Conservation (phyloP, 805 yeast genomes). For the Yueomyces sp. region DNA sequence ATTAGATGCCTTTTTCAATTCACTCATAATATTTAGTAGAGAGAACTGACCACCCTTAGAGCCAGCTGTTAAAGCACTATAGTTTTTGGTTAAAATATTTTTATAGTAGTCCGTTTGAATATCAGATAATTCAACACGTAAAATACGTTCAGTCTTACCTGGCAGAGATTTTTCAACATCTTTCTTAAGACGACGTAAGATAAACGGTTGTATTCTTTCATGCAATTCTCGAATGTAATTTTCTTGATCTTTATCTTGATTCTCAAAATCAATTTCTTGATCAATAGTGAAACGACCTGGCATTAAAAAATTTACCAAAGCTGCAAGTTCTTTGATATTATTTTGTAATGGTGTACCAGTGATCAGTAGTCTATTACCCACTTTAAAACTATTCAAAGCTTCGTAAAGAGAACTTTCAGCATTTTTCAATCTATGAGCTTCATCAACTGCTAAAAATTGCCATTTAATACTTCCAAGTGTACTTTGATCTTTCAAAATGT, state of each 20-base stretch:
- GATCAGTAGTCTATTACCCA: slow-evolving; percentile 71
- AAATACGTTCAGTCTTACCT: slow-evolving; percentile 86
- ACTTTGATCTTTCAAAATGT: slow-evolving; percentile 74
- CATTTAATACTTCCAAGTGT: slow-evolving; percentile 77
- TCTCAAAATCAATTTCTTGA: slow-evolving; percentile 89
- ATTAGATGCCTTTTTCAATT: slow-evolving; percentile 89
- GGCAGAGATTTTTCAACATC: slow-evolving; percentile 97
- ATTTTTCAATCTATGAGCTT: slow-evolving; percentile 92
- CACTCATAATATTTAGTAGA: slow-evolving; percentile 83
- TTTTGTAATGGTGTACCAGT: slow-evolving; percentile 98
- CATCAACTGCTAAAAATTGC: slow-evolving; percentile 97
- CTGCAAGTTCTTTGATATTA: slow-evolving; percentile 89
- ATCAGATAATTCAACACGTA: slow-evolving; percentile 90
- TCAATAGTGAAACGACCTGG: slow-evolving; percentile 87
- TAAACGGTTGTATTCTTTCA: slow-evolving; percentile 76
- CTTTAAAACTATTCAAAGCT: slow-evolving; percentile 69
- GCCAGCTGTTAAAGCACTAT: slow-evolving; percentile 82
- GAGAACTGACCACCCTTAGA: slow-evolving; percentile 67
- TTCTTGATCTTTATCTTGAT: slow-evolving; percentile 80
- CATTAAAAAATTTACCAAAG: slow-evolving; percentile 87
- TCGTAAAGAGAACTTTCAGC: slow-evolving; percentile 90
- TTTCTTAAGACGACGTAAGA: slow-evolving; percentile 83
- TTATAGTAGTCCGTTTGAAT: slow-evolving; percentile 91
- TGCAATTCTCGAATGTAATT: slow-evolving; percentile 78
- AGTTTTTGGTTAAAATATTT: slow-evolving; percentile 84